These are phyloP conservation scores for Dujonia santamariae DNA, from an alignment of 1,139 yeast species.

Conservation along the genomic window DNA sequence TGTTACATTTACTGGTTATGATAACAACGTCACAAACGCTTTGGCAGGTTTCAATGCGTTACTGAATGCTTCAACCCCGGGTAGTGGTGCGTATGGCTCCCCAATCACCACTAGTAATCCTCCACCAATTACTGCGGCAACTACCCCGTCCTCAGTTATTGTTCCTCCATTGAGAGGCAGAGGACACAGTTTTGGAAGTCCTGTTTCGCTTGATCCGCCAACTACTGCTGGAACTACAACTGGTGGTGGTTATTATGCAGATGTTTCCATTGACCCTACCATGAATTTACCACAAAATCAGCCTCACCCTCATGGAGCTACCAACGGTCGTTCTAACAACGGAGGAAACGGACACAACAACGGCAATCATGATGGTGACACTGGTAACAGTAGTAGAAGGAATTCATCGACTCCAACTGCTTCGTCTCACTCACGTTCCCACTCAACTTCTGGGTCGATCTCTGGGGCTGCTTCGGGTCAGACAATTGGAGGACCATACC, in stretches of 20 bases:
- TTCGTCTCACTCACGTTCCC: background rate
- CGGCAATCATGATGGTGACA: background rate
- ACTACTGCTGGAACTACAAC: conserved; percentile 28
- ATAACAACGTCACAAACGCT: conserved; percentile 41
- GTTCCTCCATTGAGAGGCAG: background rate
- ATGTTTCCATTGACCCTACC: conserved; percentile 45
- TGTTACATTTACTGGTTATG: conserved; percentile 42
- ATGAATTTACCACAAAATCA: conserved; percentile 48
- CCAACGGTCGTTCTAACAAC: conserved; percentile 8
- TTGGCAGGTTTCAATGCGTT: conserved; percentile 48
- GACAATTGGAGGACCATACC: conserved; percentile 13
- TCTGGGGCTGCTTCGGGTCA: no score
- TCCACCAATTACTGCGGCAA: conserved; percentile 5
- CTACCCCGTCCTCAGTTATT: background rate
- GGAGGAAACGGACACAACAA: background rate
- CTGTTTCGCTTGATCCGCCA: conserved; percentile 29
- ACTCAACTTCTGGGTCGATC: conserved; percentile 6
- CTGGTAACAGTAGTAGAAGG: conserved; percentile 1
- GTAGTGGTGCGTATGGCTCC: no score
- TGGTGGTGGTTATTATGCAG: conserved; percentile 49
- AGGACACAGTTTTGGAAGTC: conserved; percentile 4
- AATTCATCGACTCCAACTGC: conserved; percentile 8
- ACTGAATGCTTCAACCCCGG: conserved; percentile 34
- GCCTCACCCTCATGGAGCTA: conserved; percentile 34
- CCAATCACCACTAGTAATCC: no score